Evolutionary conservation across 2,329 filamentous ascomycete species (phyloP).

Genomic region (Alternaria arbusti): DNA sequence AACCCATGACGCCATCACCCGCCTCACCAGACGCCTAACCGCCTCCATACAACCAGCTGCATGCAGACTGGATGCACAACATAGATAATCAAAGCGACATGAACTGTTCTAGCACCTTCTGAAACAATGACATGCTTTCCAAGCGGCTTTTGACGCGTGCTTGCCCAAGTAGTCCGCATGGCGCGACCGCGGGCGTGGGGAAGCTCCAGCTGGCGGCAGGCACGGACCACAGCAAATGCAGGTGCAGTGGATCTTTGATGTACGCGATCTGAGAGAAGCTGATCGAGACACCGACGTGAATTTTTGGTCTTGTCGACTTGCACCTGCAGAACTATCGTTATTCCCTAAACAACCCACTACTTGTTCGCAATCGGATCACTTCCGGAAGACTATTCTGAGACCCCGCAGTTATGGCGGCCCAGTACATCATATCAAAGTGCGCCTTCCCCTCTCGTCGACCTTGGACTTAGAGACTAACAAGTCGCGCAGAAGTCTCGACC

Average conservation of each 20-base stretch:
- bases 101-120: not conserved
- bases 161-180: not conserved
- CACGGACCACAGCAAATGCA: conserved; percentile 25
- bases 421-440: conserved; percentile 55
- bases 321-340: not conserved
- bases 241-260: conserved; percentile 20
- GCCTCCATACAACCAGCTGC: not conserved
- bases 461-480: not conserved
- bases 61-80: not conserved
- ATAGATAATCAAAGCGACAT: not conserved
- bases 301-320: not conserved
- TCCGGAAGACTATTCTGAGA: not conserved
- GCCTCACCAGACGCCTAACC: conserved; percentile 16
- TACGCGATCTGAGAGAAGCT: conserved; percentile 15
- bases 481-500: conserved; percentile 52
- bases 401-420: conserved; percentile 37
- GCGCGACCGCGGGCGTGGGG: conserved; percentile 15
- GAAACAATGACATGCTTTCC: not conserved
- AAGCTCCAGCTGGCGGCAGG: conserved; percentile 16
- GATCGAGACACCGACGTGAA: conserved; percentile 8
- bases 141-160: not conserved
- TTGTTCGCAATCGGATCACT: not conserved
- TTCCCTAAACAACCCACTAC: not conserved
- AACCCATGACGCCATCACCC: conserved; percentile 44
- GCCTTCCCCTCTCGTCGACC: conserved; percentile 3